Base-by-base conservation (phyloP, 1,284 basidiomycete genomes). In the Pterula multifida region DNA sequence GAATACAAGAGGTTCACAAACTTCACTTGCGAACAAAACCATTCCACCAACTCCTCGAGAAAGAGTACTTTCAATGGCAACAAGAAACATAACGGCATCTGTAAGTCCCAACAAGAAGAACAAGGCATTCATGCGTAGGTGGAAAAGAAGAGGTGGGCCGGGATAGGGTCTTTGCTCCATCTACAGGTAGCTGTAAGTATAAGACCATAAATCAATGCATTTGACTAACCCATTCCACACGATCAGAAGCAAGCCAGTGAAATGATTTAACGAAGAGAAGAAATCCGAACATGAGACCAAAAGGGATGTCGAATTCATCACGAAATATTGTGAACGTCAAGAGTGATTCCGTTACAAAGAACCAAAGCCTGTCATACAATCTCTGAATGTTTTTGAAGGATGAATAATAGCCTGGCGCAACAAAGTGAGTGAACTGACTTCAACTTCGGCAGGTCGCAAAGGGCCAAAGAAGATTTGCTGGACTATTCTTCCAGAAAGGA, bases 251-350 rank as follows among this genome's bases (percentile, higher is more conserved):
- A 26, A 99, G 77, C 94, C 94, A 98, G 65, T 99, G 96, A 66
- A 98, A 98, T 50, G 90, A 92, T 64, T 98, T 98, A 58, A 98
- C 77, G 59, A 97, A 95, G 13, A 98, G 78, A 19, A 99, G 70
- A 56, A 91, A 80, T 17, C 89, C 85, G 62, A 97, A 98, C 78
- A 97, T 89, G 56, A 94, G 69, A 32, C 85, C 85, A 63, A 98
- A 98, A 1, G 84, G 80, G n/a, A 86, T 79, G 65, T 96, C 89
- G 64, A 93, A 91, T 65, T 92, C 89, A 64, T 93, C 88, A 52
- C 93, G 78, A 69, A 98, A 98, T 58, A 98, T 97, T 25, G 95
- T 95, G 62, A 98, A 87, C 2, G 95, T 95, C 46, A 98, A 71
- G 36, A 98, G 73, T 3, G 90, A 94, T 64, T 98, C 95, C 0